A percentile compares a stretch with the other conserved stretches of the same genome.
These are phyloP conservation scores for Cyathus striatus DNA, from an alignment of 768 basidiomycete species.

Conservation along the genomic window DNA sequence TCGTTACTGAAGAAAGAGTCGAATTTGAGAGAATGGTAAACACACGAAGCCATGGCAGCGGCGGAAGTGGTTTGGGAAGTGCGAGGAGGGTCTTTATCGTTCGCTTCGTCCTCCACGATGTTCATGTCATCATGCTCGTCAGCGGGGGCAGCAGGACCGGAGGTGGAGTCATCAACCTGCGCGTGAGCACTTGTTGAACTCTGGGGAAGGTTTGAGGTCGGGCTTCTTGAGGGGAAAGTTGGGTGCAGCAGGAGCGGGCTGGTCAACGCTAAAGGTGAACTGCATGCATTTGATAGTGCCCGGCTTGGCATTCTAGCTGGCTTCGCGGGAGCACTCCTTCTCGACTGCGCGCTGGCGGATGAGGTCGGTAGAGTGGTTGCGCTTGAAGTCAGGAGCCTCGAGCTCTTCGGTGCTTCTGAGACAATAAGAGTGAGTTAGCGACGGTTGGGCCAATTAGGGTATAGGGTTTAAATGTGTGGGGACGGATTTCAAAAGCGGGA, in stretches of 20 bases:
- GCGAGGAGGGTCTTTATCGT: slow-evolving; percentile 32
- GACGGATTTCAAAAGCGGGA: too few relatives aligned
- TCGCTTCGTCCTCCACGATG: slow-evolving; percentile 21
- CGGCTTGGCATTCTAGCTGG: slow-evolving; percentile 52
- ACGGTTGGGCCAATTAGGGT: too few relatives aligned
- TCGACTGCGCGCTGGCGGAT: slow-evolving; percentile 78
- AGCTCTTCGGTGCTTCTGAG: slow-evolving; percentile 79
- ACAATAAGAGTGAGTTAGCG: slow-evolving; percentile 8
- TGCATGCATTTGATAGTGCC: slow-evolving; percentile 86
- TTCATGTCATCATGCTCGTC: slow-evolving; percentile 15
- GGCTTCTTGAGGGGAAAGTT: slow-evolving; percentile 55
- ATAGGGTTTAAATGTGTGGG: slow-evolving; percentile 28
- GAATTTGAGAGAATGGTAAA: slow-evolving; percentile 50
- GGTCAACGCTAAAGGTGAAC: slow-evolving; percentile 83
- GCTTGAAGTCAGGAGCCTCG: slow-evolving; percentile 77
- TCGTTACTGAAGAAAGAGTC: slow-evolving; percentile 69
- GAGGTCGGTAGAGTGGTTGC: slow-evolving; percentile 74
- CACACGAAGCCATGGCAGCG: slow-evolving; percentile 9
- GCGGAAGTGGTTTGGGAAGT: slow-evolving; percentile 12
- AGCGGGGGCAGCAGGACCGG: slow-evolving; percentile 23
- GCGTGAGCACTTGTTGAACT: slow-evolving; percentile 50
- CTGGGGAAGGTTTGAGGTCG: slow-evolving; percentile 58
- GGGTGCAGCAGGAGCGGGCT: slow-evolving; percentile 43
- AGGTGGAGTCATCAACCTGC: too few relatives aligned
- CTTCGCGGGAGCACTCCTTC: slow-evolving; percentile 76